Conservation (phyloP, 108 stramenopile species). For the Heterococcus sp. region DNA sequence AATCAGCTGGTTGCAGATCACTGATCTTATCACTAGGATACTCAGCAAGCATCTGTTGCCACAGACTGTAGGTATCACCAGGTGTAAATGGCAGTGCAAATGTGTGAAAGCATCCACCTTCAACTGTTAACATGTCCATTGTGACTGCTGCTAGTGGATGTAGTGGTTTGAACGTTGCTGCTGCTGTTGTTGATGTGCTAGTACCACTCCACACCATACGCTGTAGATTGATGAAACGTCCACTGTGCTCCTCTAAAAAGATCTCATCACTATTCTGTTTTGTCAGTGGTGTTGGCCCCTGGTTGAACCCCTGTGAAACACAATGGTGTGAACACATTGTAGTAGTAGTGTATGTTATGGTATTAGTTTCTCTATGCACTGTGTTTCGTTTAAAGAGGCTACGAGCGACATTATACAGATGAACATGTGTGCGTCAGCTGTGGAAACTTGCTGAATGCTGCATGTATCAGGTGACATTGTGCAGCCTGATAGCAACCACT, state of each 20-base stretch:
- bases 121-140: constrained; percentile 66
- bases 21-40: constrained; percentile 67
- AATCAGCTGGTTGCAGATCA: constrained; percentile 84
- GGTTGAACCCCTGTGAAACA: background rate
- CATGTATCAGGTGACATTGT: too few species aligned
- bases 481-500: too few species aligned
- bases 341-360: too few species aligned
- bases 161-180: constrained; percentile 65
- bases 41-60: constrained; percentile 70
- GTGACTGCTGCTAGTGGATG: constrained; percentile 95
- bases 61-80: constrained; percentile 85
- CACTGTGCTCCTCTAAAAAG: constrained; percentile 35
- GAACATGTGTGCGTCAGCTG: too few species aligned
- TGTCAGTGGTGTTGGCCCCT: background rate
- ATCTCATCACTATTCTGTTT: background rate
- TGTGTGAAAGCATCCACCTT: constrained; percentile 50
- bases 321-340: too few species aligned
- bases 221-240: constrained; percentile 96
- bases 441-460: too few species aligned
- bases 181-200: too few species aligned
- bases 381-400: too few species aligned
- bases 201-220: constrained; percentile 76
- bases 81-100: constrained; percentile 89
- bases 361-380: too few species aligned
- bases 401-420: too few species aligned